Conservation (phyloP, 306 rosid species). For the Prunus campanulata region DNA sequence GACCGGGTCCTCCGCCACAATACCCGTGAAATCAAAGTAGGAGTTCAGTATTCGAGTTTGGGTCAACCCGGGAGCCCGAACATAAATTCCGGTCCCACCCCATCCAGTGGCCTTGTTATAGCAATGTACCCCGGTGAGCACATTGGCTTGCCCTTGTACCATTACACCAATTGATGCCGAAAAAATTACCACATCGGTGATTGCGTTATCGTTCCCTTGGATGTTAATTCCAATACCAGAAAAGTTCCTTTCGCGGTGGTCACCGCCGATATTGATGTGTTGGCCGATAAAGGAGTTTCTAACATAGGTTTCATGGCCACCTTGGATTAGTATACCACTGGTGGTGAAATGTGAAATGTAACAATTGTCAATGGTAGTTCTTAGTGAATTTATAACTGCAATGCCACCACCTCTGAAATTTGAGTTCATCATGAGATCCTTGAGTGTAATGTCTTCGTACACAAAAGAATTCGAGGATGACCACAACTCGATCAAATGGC, state of each 20-base stretch:
- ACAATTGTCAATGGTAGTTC: slow-evolving; percentile 42
- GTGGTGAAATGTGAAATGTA: slow-evolving; percentile 39
- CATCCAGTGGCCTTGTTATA: slow-evolving; percentile 39
- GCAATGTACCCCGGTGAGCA: slow-evolving; percentile 41
- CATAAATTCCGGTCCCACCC: slow-evolving; percentile 38
- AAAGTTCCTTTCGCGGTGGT: slow-evolving; percentile 29
- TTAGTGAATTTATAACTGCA: slow-evolving; percentile 28
- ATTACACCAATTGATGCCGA: slow-evolving; percentile 36
- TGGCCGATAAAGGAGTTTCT: slow-evolving; percentile 44
- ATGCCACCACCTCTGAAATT: slow-evolving; percentile 48
- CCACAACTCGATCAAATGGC: slow-evolving; percentile 38
- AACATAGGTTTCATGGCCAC: slow-evolving; percentile 39
- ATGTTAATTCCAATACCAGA: slow-evolving; percentile 39
- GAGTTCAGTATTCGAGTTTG: slow-evolving; percentile 35
- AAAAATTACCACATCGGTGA: slow-evolving; percentile 39
- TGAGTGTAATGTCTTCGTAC: slow-evolving; percentile 37
- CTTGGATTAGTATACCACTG: slow-evolving; percentile 27
- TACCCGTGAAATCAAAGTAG: slow-evolving; percentile 40
- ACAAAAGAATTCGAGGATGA: slow-evolving; percentile 5
- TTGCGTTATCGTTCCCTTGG: slow-evolving; percentile 33
- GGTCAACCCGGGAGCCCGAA: slow-evolving; percentile 37
- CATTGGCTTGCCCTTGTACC: slow-evolving; percentile 41
- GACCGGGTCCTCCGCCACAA: slow-evolving; percentile 45
- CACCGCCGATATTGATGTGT: slow-evolving; percentile 35
- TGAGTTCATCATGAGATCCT: slow-evolving; percentile 41